phyloP scores from a whole-genome alignment of 2,329 filamentous ascomycete genomes.

The Botrytis medusae region DNA sequence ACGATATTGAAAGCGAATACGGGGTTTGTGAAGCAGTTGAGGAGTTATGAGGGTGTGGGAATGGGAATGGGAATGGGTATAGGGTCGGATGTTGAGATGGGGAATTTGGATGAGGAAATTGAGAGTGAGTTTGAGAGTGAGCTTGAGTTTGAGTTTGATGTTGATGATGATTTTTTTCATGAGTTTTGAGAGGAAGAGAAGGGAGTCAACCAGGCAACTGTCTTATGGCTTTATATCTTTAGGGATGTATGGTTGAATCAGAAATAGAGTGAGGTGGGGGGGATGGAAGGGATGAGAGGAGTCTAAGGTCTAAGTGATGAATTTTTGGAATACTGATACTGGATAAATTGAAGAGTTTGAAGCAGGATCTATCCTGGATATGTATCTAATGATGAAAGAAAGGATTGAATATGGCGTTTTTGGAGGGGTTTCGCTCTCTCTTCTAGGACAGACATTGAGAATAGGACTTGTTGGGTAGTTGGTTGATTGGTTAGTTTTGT shows the following conservation, averaged over 20 bases:
- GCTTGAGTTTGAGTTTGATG: background rate
- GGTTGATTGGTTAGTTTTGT: too few species aligned
- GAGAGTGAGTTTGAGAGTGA: background rate
- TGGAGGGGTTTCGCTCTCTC: too few species aligned
- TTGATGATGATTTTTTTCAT: background rate
- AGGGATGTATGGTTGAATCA: background rate
- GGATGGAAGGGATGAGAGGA: background rate
- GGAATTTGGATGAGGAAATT: background rate
- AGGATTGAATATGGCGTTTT: background rate
- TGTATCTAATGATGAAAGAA: background rate
- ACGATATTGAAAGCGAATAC: constrained; percentile 28
- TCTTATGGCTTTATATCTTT: background rate
- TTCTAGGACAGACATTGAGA: background rate
- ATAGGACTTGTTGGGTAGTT: background rate
- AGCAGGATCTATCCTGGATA: background rate
- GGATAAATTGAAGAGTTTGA: background rate
- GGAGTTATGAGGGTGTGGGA: background rate
- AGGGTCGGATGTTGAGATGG: background rate
- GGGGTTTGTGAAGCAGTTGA: constrained; percentile 14
- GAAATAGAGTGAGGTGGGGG: background rate
- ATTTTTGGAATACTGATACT: background rate
- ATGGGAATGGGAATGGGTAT: background rate
- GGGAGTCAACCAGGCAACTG: background rate
- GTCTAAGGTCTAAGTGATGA: background rate
- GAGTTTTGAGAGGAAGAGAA: background rate